Evolutionary conservation across 495 filamentous ascomycete genomes (phyloP), one percentile per base, ranked within the genome.

Genomic region (Podospora fimiseda): DNA sequence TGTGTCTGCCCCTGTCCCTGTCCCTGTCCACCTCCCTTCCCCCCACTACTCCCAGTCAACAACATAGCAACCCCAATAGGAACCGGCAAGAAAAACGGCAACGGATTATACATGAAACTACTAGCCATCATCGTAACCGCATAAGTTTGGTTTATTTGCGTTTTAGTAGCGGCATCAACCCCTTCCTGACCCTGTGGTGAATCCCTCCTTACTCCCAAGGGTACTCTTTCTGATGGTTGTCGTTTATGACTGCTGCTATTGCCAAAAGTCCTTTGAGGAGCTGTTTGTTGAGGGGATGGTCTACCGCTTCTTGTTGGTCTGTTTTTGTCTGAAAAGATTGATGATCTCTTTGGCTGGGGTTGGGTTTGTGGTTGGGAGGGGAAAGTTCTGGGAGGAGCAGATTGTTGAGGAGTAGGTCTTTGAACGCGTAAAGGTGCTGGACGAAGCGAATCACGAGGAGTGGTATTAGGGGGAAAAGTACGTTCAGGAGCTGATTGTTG

Each of bases 81-180:
- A 21, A 66, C 44, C 1, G 62, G 60, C 11, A 66, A 30, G 1
- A 54, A 48, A 21, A 66, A 64, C 3, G 63, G 62, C 30, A 66
- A 18, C 1, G 52, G 53, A 16, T 65, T 61, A 46, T 46, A 58
- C n/a, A n/a, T n/a, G n/a, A n/a, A 33, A 0, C 60, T 60, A 14
- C 53, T 48, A 6, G 57, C 40, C 46, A 67, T 63, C 62, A 64
- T 60, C 13, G 58, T 46, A 14, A 58, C 60, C 16, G 60, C 55
- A 1, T 56, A 45, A 1, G 58, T 63, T 37, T 61, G 58, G 15
- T 61, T 61, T 14, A 67, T 58, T 36, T 65, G 62, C 21, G 46
- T 53, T 53, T 61, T 67, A 33, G 61, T 60, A 0, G 59, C 59
- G 13, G 18, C 21, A 21, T 63, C 62, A 23, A 50, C 30, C 14